phyloP scores from a whole-genome alignment of 345 rosid species.

The Turnera subulata region DNA sequence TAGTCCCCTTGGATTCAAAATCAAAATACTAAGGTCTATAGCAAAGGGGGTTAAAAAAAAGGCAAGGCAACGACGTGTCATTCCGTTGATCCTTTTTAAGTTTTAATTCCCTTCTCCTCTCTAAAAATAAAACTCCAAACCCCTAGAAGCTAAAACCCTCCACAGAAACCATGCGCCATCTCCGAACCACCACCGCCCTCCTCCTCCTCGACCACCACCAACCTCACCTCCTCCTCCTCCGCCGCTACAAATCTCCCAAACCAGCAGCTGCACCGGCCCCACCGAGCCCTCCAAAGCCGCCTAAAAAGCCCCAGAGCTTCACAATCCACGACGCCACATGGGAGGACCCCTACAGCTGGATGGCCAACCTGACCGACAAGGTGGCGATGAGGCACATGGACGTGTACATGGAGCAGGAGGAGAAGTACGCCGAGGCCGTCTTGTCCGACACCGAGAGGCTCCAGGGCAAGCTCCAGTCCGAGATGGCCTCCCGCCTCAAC shows the following conservation, averaged over 20 bases:
- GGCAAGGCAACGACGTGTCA: no score
- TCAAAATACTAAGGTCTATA: no score
- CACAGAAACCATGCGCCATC: slow-evolving; percentile 28
- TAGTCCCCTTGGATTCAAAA: no score
- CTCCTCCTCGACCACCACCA: slow-evolving; percentile 18
- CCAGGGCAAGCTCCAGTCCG: slow-evolving; percentile 82
- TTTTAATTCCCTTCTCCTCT: no score
- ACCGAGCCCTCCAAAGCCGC: slow-evolving; percentile 76
- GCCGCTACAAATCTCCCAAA: slow-evolving; percentile 36
- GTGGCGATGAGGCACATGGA: slow-evolving; percentile 99
- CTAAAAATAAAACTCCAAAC: no score
- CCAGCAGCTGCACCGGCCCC: slow-evolving; percentile 44
- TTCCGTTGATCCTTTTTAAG: no score
- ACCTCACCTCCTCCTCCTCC: slow-evolving; percentile 20
- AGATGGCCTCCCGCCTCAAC: slow-evolving; percentile 82
- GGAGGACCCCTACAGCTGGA: slow-evolving; percentile 97
- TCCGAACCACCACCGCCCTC: slow-evolving; percentile 30
- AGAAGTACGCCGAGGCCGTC: slow-evolving; percentile 84
- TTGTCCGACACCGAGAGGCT: slow-evolving; percentile 71
- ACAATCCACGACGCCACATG: slow-evolving; percentile 66
- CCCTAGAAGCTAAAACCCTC: background rate
- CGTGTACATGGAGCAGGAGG: slow-evolving; percentile 89
- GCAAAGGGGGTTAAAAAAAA: no score
- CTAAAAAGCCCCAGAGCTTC: slow-evolving; percentile 71
- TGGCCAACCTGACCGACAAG: slow-evolving; percentile 77